These are phyloP conservation scores for Calonectria pseudoturangicola DNA, from an alignment of 2,329 filamentous ascomycete genomes.

Conservation along the genomic window DNA sequence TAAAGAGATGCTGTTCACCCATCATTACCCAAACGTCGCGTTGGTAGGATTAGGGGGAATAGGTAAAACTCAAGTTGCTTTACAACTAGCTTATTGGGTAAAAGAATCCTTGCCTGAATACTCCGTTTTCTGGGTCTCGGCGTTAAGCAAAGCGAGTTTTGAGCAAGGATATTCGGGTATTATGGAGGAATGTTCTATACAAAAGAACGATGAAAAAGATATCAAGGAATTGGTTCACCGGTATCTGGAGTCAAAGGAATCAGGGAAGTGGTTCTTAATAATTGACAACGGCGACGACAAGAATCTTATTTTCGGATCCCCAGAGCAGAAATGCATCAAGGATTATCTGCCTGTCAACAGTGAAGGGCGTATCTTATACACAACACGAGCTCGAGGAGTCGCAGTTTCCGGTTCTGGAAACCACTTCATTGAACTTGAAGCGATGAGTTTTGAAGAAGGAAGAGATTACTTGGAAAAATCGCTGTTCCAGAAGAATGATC, in stretches of 20 bases:
- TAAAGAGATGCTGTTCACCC: conserved; percentile 47
- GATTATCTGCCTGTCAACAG: conserved; percentile 56
- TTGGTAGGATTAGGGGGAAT: conserved; percentile 42
- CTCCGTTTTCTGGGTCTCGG: conserved; percentile 67
- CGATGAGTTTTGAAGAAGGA: conserved; percentile 46
- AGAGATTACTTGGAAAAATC: conserved; percentile 47
- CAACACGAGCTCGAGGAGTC: conserved; percentile 57
- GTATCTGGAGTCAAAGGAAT: conserved; percentile 52
- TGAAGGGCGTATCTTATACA: conserved; percentile 60
- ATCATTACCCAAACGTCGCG: conserved; percentile 10
- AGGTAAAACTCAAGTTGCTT: conserved; percentile 44
- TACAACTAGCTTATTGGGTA: conserved; percentile 50
- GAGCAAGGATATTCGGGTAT: conserved; percentile 59
- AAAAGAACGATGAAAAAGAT: not conserved
- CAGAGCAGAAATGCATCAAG: conserved; percentile 39
- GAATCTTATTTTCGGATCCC: conserved; percentile 44
- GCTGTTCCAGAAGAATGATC: not conserved
- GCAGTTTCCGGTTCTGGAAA: conserved; percentile 10
- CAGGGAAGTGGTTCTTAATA: conserved; percentile 63
- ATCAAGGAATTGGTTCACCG: not conserved
- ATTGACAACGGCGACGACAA: conserved; percentile 65
- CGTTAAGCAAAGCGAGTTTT: conserved; percentile 60
- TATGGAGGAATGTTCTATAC: not conserved
- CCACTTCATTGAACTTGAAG: not conserved
- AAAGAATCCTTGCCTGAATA: conserved; percentile 58